These are phyloP conservation scores for Coniophora puteana DNA, from an alignment of 1,284 basidiomycete species.

Conservation along the genomic window DNA sequence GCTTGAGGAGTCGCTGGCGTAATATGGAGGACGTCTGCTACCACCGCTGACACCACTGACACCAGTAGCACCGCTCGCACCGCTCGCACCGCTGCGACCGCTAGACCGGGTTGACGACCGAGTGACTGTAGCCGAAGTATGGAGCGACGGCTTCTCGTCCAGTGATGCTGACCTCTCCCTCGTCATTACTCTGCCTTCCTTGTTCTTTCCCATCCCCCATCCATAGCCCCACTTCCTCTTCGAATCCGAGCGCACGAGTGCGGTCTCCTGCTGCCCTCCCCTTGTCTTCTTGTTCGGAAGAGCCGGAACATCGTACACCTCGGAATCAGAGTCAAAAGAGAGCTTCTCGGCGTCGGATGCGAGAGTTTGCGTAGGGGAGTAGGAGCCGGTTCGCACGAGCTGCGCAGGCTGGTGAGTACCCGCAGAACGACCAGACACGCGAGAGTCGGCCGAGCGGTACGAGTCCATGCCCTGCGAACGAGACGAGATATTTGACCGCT, in stretches of 20 bases:
- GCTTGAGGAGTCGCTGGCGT: constrained; percentile 57
- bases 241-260: constrained; percentile 49
- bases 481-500: too few relatives aligned
- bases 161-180: constrained; percentile 36
- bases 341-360: constrained; percentile 35
- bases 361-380: constrained; percentile 26
- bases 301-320: constrained; percentile 43
- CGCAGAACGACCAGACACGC: too few relatives aligned
- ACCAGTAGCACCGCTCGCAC: constrained; percentile 30
- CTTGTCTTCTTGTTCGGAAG: constrained; percentile 13
- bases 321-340: constrained; percentile 54
- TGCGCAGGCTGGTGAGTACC: constrained; percentile 21
- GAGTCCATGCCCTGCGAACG: constrained; percentile 15
- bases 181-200: too few relatives aligned
- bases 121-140: constrained; percentile 31
- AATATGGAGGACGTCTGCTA: constrained; percentile 44
- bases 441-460: background rate
- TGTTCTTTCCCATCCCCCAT: constrained; percentile 61
- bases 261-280: constrained; percentile 33
- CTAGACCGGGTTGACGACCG: constrained; percentile 36
- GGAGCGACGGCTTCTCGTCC: constrained; percentile 35
- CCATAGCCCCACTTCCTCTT: constrained; percentile 62
- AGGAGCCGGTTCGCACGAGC: constrained; percentile 29
- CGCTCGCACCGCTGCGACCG: too few relatives aligned
- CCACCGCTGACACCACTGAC: constrained; percentile 25